Evolutionary conservation across 2,329 filamentous ascomycete species (phyloP), one percentile per base, ranked within the genome.

Genomic region (Mycosphaerelloides madeirae): DNA sequence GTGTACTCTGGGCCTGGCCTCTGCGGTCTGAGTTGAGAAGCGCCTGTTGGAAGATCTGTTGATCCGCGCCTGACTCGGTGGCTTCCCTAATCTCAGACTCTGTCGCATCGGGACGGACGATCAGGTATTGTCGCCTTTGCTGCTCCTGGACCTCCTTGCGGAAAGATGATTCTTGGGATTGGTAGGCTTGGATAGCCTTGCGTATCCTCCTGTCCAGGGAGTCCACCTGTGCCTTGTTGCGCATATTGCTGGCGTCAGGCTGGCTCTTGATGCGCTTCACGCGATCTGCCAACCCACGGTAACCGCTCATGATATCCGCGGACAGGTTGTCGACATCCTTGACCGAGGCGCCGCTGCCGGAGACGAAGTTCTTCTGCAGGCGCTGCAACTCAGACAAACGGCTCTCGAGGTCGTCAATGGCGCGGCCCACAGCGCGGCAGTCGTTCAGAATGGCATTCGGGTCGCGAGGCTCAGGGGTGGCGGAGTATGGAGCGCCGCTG

Each of bases 41-140:
- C 45, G 88, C 87, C 66, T 94, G 87, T 63, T 84, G 83, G 71
- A 97, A 97, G 55, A 95, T 83, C 67, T 94, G 87, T 41, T 82
- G 80, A 53, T 84, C 78, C 71, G 76, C 56, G 78, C 76, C 58
- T 49, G 87, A 81, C 60, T 91, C 81, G 1, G 90, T 84, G 13
- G 87, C 88, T 45, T 84, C 79, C 46, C 78, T 77, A 20, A 96
- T 80, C 66, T 97, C 89, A 1, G 76, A 72, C 49, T 89, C 84
- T 36, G 78, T 77, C 13, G 86, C 87, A 37, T 88, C 81, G 38
- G 86, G 86, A 11, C 53, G 52, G 5, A 64, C 90, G 63, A 97
- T 96, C 47, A 85, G 80, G 69, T 94, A 95, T 65, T 96, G 89
- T 43, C 93, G 80, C 54, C 83, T 85, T 71, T 94, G 86, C 68